These are phyloP conservation scores for Talaromyces sp. DNA, from an alignment of 2,329 filamentous ascomycete species.

Conservation along the genomic window DNA sequence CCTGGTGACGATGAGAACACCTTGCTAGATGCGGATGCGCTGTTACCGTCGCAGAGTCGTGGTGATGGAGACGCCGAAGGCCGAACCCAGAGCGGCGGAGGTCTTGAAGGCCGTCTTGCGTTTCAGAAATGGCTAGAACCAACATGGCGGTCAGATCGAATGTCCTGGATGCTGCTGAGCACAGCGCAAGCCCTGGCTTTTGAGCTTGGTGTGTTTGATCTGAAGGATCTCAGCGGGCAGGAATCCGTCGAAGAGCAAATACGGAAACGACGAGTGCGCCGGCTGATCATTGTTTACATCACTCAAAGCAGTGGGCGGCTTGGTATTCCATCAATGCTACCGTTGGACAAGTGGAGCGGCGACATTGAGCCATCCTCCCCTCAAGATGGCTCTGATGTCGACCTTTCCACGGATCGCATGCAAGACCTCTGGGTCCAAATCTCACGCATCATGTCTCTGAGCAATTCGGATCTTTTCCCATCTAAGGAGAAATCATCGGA, in stretches of 20 bases:
- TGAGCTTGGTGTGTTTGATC: slow-evolving; percentile 92
- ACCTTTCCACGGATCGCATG: slow-evolving; percentile 49
- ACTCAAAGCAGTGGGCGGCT: slow-evolving; percentile 90
- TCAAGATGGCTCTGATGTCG: slow-evolving; percentile 23
- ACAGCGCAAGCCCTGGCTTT: slow-evolving; percentile 86
- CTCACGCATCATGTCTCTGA: slow-evolving; percentile 84
- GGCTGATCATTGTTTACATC: slow-evolving; percentile 82
- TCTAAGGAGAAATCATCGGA: slow-evolving; percentile 83
- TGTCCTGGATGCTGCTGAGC: slow-evolving; percentile 97
- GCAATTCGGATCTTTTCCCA: slow-evolving; percentile 81
- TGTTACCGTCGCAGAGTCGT: slow-evolving; percentile 59
- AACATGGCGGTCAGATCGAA: slow-evolving; percentile 86
- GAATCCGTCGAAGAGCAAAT: slow-evolving; percentile 56
- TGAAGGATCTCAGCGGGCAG: slow-evolving; percentile 66
- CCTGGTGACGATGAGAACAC: slow-evolving; percentile 61
- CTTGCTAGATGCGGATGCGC: slow-evolving; percentile 64
- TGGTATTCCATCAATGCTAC: slow-evolving; percentile 90
- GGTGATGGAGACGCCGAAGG: slow-evolving; percentile 41
- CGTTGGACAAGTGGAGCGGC: slow-evolving; percentile 43
- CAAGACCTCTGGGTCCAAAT: slow-evolving; percentile 90
- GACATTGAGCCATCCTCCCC: slow-evolving; percentile 29
- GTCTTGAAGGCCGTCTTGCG: slow-evolving; percentile 71
- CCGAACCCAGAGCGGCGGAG: slow-evolving; percentile 42
- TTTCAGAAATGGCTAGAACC: slow-evolving; percentile 95
- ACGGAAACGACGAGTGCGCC: slow-evolving; percentile 74